Evolutionary conservation across 2,329 filamentous ascomycete species (phyloP), one percentile per base, ranked within the genome.

Genomic region (Metarhizium robertsii): DNA sequence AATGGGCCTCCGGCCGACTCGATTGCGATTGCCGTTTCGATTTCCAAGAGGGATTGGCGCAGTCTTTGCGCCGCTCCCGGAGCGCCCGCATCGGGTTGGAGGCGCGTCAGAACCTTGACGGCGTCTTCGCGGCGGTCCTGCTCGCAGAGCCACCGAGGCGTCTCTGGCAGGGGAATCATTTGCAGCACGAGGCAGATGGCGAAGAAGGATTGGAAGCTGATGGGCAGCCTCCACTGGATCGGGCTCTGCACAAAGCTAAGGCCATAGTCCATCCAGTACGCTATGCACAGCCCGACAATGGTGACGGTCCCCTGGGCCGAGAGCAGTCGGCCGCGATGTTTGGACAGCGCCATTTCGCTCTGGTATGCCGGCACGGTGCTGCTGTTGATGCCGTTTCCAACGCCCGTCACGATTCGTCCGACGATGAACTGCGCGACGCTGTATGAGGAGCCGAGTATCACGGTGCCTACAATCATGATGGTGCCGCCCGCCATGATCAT

Each of bases 391-490:
- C 70, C 62, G 49, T 68, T 71, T 20, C 70, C 68, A 10, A 75
- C 59, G 0, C 72, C 72, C 0, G 72, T 73, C 29, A 75, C 65
- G 36, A 75, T 69, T 11, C 73, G 65, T 0, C 71, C 73, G 11
- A 73, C 64, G 34, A 76, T 67, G 46, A 66, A 51, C 36, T 51
- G 49, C 11, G 49, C 49, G 13, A 32, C n/a, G 36, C 29, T 51
- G 32, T 51, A 51, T 1, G 49, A 51, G 18, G 49, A 51, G 49
- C 49, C 49, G 10, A 51, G 49, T 16, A 51, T 13, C 11, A 68
- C 62, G 0, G 75, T 70, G 13, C 75, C 75, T 25, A 76, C 59
- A 6, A 76, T 62, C 72, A 77, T 75, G 45, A 74, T 70, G 3
- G 64, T 56, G 0, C 70, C 71, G 6, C 73, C 74, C 0, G 69